phyloP scores from a whole-genome alignment of 306 rosid genomes.

The Begonia masoniana region DNA sequence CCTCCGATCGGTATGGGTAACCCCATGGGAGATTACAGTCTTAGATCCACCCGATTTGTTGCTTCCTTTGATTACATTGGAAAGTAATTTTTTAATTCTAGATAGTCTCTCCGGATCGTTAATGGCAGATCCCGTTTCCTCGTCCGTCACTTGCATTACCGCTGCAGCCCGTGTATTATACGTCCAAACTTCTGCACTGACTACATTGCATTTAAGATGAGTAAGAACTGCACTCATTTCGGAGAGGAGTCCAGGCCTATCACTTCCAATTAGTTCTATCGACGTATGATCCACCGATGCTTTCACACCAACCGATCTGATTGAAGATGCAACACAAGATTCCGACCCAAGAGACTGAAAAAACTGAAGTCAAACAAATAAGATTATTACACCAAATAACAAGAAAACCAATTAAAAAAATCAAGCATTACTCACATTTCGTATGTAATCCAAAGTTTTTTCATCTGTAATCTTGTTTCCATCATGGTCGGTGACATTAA shows the following conservation, averaged over 20 bases:
- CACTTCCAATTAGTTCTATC: constrained; percentile 77
- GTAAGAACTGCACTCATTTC: constrained; percentile 81
- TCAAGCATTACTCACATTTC: constrained; percentile 36
- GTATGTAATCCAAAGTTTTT: constrained; percentile 62
- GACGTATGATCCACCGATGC: constrained; percentile 54
- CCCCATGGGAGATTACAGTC: constrained; percentile 58
- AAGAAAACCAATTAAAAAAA: constrained; percentile 5
- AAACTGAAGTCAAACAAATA: background rate
- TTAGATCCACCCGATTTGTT: constrained; percentile 54
- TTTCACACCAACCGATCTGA: constrained; percentile 72
- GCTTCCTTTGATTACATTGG: constrained; percentile 86
- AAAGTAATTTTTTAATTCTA: constrained; percentile 43
- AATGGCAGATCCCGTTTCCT: constrained; percentile 48
- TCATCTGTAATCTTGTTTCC: constrained; percentile 86
- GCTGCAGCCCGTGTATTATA: constrained; percentile 78
- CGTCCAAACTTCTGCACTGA: constrained; percentile 87
- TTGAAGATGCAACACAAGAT: constrained; percentile 46
- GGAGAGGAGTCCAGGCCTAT: constrained; percentile 84
- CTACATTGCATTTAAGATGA: constrained; percentile 68
- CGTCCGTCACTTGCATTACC: constrained; percentile 64
- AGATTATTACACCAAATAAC: background rate
- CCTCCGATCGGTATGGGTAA: constrained; percentile 75
- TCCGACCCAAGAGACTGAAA: constrained; percentile 87
- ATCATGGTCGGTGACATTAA: constrained; percentile 80
- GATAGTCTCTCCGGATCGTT: constrained; percentile 52